Percentiles rank a stretch among this genome's conserved stretches.
Evolutionary conservation across 1,139 yeast species (phyloP).

Genomic region (Geotrichum siamense): DNA sequence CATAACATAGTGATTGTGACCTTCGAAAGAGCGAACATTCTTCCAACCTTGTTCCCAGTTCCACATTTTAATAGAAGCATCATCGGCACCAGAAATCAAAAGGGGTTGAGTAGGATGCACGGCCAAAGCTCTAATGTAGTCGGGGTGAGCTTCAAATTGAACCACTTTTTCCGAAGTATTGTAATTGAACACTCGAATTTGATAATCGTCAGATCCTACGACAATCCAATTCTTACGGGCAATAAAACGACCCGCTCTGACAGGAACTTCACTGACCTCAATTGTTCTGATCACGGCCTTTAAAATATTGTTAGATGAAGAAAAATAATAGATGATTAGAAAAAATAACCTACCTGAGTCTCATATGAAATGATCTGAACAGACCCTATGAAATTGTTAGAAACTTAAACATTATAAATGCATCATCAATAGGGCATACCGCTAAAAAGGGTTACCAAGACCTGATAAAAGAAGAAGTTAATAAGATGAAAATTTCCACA

Average conservation of each 20-base stretch:
- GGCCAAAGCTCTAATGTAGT: slow-evolving; percentile 85
- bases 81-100: slow-evolving; percentile 85
- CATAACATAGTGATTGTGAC: slow-evolving; percentile 95
- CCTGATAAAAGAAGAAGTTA: slow-evolving; percentile 16
- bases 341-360: slow-evolving; percentile 41
- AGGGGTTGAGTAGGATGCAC: slow-evolving; percentile 93
- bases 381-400: slow-evolving; percentile 33
- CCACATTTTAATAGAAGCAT: slow-evolving; percentile 87
- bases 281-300: slow-evolving; percentile 55
- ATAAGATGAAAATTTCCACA: slow-evolving; percentile 2
- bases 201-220: slow-evolving; percentile 94
- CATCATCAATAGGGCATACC: slow-evolving; percentile 39
- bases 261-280: slow-evolving; percentile 91
- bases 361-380: slow-evolving; percentile 93
- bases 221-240: slow-evolving; percentile 97
- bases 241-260: slow-evolving; percentile 89
- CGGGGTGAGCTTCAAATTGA: slow-evolving; percentile 97
- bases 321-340: slow-evolving; percentile 25
- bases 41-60: slow-evolving; percentile 91
- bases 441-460: slow-evolving; percentile 74
- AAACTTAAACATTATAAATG: background rate
- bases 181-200: slow-evolving; percentile 85
- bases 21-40: slow-evolving; percentile 83
- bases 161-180: slow-evolving; percentile 74
- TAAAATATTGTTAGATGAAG: slow-evolving; percentile 9